phyloP scores from a whole-genome alignment of 2,329 filamentous ascomycete species.

The Xylaria sp. region DNA sequence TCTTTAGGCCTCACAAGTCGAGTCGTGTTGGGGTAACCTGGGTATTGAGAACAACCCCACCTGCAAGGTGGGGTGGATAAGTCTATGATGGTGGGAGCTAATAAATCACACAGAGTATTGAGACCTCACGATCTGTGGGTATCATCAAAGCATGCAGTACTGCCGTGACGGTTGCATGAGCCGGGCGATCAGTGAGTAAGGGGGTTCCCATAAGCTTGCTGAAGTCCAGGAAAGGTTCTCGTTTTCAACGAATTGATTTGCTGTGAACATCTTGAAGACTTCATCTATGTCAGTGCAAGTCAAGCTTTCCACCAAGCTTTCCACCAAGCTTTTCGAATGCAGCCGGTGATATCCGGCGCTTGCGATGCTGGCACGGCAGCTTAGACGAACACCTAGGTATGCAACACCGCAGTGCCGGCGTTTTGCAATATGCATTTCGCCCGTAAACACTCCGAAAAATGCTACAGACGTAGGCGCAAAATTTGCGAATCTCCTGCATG shows the following conservation, averaged over 20 bases:
- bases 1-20: conserved; percentile 29
- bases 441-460: conserved; percentile 34
- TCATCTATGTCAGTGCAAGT: conserved; percentile 19
- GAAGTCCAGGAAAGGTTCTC: neutral
- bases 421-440: conserved; percentile 35
- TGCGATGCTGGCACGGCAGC: conserved; percentile 5
- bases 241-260: neutral
- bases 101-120: conserved; percentile 4
- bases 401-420: conserved; percentile 40
- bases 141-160: conserved; percentile 11
- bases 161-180: conserved; percentile 2
- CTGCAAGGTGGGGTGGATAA: conserved; percentile 22
- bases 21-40: conserved; percentile 12
- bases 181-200: conserved; percentile 12
- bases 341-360: conserved; percentile 35
- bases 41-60: conserved; percentile 28
- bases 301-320: conserved; percentile 44
- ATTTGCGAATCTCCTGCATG: conserved; percentile 2
- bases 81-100: conserved; percentile 29
- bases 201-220: neutral
- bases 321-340: conserved; percentile 45
- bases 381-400: conserved; percentile 31
- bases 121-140: conserved; percentile 17
- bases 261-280: conserved; percentile 6
- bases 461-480: conserved; percentile 26